Percentiles rank a stretch among this genome's conserved stretches.
These are phyloP conservation scores for Manihot esculenta DNA, from an alignment of 441 rosid genomes.

Conservation along the genomic window DNA sequence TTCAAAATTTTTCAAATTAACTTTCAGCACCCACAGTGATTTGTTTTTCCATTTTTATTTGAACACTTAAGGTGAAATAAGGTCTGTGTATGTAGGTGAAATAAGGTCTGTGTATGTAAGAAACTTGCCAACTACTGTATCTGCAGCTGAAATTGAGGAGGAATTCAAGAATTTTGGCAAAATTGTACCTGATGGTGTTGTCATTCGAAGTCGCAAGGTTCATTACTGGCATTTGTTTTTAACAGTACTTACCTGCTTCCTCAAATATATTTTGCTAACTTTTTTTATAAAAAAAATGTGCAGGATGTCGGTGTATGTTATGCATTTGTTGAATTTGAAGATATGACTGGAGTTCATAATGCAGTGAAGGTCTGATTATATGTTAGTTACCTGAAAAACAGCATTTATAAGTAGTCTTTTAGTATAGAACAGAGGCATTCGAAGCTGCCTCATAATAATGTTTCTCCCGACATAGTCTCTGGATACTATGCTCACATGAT, in stretches of 20 bases:
- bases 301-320: conserved; percentile 78
- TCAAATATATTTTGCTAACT: conserved; percentile 11
- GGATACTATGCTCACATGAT: neutral
- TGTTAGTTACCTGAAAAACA: neutral
- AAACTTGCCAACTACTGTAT: conserved; percentile 51
- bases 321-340: conserved; percentile 80
- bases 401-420: neutral
- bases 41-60: conserved; percentile 4
- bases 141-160: conserved; percentile 67
- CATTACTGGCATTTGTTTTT: conserved; percentile 13
- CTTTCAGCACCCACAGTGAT: conserved; percentile 4
- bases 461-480: neutral
- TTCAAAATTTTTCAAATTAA: neutral
- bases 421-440: neutral
- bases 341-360: conserved; percentile 50
- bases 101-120: conserved; percentile 65
- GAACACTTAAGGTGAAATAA: conserved; percentile 51
- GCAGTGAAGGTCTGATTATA: conserved; percentile 50
- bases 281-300: conserved; percentile 5
- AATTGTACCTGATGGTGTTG: conserved; percentile 59
- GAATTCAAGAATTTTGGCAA: conserved; percentile 66
- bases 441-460: neutral
- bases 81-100: conserved; percentile 66
- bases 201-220: conserved; percentile 72
- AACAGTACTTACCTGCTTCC: neutral